Conservation (phyloP, 345 rosid genomes). For the Brassica rapa region DNA sequence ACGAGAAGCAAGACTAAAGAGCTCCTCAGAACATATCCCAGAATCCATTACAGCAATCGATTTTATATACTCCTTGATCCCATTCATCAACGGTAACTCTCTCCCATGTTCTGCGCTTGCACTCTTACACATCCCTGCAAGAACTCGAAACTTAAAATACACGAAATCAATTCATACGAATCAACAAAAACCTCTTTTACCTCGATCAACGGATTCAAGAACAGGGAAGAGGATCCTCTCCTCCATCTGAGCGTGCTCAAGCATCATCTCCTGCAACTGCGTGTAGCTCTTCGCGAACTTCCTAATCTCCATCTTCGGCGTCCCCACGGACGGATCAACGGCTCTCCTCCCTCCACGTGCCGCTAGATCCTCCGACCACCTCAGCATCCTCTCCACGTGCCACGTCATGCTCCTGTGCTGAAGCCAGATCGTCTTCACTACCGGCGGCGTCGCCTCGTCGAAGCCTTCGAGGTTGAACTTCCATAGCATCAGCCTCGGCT, state of each 20-base stretch:
- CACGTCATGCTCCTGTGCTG: conserved; percentile 64
- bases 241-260: conserved; percentile 85
- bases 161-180: neutral
- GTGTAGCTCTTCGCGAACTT: conserved; percentile 59
- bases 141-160: neutral
- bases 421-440: conserved; percentile 48
- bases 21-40: conserved; percentile 54
- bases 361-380: conserved; percentile 69
- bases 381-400: conserved; percentile 64
- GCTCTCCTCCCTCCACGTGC: conserved; percentile 57
- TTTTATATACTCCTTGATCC: conserved; percentile 72
- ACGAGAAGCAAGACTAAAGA: conserved; percentile 52
- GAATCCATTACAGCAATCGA: conserved; percentile 58
- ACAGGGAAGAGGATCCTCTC: conserved; percentile 67
- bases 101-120: conserved; percentile 70
- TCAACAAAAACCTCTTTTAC: conserved; percentile 27
- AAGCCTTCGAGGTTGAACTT: conserved; percentile 34
- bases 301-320: conserved; percentile 64
- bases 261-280: conserved; percentile 60
- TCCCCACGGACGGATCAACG: conserved; percentile 64
- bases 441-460: conserved; percentile 49
- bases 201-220: conserved; percentile 67
- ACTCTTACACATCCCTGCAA: conserved; percentile 60
- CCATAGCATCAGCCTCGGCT: conserved; percentile 46
- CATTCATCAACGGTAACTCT: conserved; percentile 72